Evolutionary conservation across 306 rosid species (phyloP), one percentile per base, ranked within the genome.

Genomic region (Ormosia semicastrata): DNA sequence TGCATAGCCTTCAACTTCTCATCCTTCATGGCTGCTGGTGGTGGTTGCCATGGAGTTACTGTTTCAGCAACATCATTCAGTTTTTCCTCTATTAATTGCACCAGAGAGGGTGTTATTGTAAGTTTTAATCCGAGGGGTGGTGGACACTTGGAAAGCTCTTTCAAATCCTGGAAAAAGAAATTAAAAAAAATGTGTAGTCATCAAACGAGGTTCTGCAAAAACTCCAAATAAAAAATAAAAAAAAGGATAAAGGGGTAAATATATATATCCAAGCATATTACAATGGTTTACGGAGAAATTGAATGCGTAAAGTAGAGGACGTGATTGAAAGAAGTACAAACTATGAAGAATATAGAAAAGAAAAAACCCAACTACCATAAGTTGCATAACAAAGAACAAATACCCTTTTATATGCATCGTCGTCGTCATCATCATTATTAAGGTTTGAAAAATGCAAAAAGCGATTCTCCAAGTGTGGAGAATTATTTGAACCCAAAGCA

Each of bases 91-190:
- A 40, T 68, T 1, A n/a, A 64, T 44, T 85, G 82, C 41, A 64
- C 7, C 63, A 82, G 49, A 15, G 64, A 62, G 0, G 85, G 71
- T 15, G 62, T 44, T 56, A 60, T 50, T 43, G 70, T 63, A 29
- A 88, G 82, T 44, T 39, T 75, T 73, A 88, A 71, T 12, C 90
- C 87, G 8, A 90, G 77, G 3, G 83, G 71, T 18, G 41, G 71
- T 4, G 83, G 77, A 36, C 10, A 24, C 24, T 24, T 24, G 24
- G 24, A 24, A 24, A 24, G 1, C 24, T 24, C 24, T 24, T 24
- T 24, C 24, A 24, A 24, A 24, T 24, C 24, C 24, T 24, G 1
- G 24, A 24, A 24, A 24, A 24, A 24, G 24, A 24, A 24, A 24
- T 24, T 24, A 24, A 24, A 24, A 24, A 24, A 24, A 24, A 24